Base-by-base conservation (phyloP, 108 stramenopile genomes). In the Cyclostephanos invisitatus region DNA sequence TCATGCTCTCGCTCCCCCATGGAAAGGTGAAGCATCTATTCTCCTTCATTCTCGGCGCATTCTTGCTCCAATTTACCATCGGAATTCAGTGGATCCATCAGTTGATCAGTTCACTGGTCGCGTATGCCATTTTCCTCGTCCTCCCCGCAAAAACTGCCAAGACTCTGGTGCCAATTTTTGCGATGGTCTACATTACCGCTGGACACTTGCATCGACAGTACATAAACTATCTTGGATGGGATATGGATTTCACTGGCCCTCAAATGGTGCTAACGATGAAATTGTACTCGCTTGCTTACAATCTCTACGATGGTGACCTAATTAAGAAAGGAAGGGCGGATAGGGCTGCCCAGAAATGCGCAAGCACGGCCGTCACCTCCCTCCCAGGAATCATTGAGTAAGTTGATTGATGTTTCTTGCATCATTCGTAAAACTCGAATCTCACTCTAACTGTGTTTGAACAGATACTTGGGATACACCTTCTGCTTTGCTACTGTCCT, bases 201-300 rank as follows among this genome's bases (percentile, higher is more conserved):
- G 94, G 94, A 5, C 98, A 98, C 79, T 82, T 96, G 35, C 97
- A 98, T 81, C 91, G 96, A 64, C 88, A 91, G 64, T 98, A 96
- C 82, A 88, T 95, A 72, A 96, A 96, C 75, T 98, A 97, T 67
- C 88, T 98, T 64, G 96, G 96, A 25, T 97, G 93, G 89, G 94
- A 96, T 74, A 83, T 98, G 67, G 98, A 98, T 70, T 98, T 98
- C 66, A 97, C 98, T 24, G 95, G 96, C 10, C 80, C 89, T 42
- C 97, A 98, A 81, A 96, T 95, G 95, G 94, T 97, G 35, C 77
- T 98, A 50, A 97, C 97, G 46, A 96, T 96, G 87, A 98, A 98
- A 78, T 87, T 98, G 2, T 96, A 93, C 78, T 92, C 94, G 83
- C 87, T 97, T 38, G 96, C 94, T n/a, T 98, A 88, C 91, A 98